A percentile compares a stretch with the other conserved stretches of the same genome.
Conservation (phyloP, 345 rosid genomes). For the Erodium maritimum region DNA sequence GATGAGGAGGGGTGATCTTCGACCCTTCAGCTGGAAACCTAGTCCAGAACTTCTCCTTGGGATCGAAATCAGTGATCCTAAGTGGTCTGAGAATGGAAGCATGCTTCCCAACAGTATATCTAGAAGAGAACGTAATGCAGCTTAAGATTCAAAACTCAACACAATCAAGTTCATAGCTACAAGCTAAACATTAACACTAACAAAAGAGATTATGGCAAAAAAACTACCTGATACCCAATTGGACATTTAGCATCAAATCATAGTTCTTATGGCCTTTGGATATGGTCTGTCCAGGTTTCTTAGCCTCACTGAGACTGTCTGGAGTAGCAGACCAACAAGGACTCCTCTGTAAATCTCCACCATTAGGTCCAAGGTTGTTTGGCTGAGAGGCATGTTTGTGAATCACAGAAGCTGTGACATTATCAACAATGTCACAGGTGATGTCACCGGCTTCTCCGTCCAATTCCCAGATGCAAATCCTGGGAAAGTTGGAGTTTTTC, state of each 20-base stretch:
- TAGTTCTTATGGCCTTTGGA: constrained; percentile 95
- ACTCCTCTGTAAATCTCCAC: constrained; percentile 54
- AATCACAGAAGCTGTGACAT: constrained; percentile 59
- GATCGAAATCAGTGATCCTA: constrained; percentile 73
- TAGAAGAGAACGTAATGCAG: constrained; percentile 11
- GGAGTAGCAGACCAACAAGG: constrained; percentile 54
- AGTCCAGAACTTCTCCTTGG: constrained; percentile 96
- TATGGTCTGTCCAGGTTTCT: constrained; percentile 88
- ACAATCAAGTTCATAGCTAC: constrained; percentile 2
- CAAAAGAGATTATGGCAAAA: background rate
- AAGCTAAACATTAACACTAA: constrained; percentile 1
- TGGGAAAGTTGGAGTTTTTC: constrained; percentile 49
- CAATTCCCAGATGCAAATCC: constrained; percentile 94
- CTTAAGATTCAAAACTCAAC: background rate
- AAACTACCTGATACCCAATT: constrained; percentile 77
- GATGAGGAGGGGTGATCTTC: constrained; percentile 88
- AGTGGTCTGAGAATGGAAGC: constrained; percentile 45
- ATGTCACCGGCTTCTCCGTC: constrained; percentile 98
- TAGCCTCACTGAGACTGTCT: constrained; percentile 44
- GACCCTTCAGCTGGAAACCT: constrained; percentile 93
- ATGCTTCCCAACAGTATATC: constrained; percentile 81
- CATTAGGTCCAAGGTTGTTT: constrained; percentile 27
- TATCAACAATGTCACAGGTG: constrained; percentile 82
- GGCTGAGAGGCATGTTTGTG: constrained; percentile 43
- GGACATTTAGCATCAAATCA: constrained; percentile 91